phyloP scores from a whole-genome alignment of 257 asterid genomes.

The Salvia splendens region DNA sequence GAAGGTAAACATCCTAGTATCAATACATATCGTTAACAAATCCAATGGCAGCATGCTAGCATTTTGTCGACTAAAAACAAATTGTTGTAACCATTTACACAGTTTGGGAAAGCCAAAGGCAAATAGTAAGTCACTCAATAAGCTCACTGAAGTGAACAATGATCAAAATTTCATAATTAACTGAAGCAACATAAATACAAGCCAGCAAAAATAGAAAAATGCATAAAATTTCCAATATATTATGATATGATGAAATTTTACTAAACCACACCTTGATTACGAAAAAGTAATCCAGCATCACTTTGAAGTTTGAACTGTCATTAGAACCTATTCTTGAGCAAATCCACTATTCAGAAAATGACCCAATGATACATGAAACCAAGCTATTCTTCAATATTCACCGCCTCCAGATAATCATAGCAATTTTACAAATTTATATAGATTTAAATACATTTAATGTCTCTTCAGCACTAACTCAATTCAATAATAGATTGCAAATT shows the following conservation, averaged over 20 bases:
- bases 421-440: not conserved
- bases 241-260: not conserved
- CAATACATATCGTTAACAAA: not conserved
- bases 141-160: constrained; percentile 1
- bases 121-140: not conserved
- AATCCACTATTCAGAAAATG: not conserved
- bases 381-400: not conserved
- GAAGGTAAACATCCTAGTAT: not conserved
- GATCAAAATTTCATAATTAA: not conserved
- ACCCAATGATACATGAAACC: not conserved
- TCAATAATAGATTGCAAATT: constrained; percentile 1
- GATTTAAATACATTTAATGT: not conserved
- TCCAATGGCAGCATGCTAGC: not conserved
- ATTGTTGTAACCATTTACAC: constrained; percentile 6
- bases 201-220: not conserved
- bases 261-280: not conserved
- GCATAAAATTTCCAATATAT: constrained; percentile 11
- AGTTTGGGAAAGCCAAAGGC: constrained; percentile 19
- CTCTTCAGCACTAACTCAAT: constrained; percentile 1
- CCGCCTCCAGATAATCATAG: not conserved
- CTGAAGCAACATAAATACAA: constrained; percentile 9
- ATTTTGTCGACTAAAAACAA: not conserved
- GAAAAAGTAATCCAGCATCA: not conserved
- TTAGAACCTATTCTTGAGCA: not conserved
- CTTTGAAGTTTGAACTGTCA: not conserved